phyloP scores from a whole-genome alignment of 2,329 filamentous ascomycete species.

The Acrocalymma vagum region DNA sequence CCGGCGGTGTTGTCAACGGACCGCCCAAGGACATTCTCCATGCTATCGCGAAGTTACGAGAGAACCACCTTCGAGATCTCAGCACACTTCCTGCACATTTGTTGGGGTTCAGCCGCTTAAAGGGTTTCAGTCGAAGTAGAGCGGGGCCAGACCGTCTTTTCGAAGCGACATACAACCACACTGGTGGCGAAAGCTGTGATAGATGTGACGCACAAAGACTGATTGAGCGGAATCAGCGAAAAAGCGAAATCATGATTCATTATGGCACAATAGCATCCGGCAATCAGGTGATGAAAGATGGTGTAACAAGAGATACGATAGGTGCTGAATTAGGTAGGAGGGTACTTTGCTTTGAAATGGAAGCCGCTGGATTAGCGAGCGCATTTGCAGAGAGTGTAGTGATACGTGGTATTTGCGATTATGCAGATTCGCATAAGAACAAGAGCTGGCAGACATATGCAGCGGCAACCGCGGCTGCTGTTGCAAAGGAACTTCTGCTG shows the following conservation, averaged over 20 bases:
- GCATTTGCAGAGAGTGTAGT: too few relatives aligned
- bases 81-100: conserved; percentile 2
- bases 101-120: background rate
- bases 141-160: conserved; percentile 17
- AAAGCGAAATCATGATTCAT: conserved; percentile 21
- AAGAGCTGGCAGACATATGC: conserved; percentile 25
- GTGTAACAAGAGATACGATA: conserved; percentile 44
- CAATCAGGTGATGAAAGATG: conserved; percentile 53
- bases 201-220: conserved; percentile 5
- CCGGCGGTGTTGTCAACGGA: conserved; percentile 14
- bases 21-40: conserved; percentile 10
- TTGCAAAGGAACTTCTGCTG: conserved; percentile 24
- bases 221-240: conserved; percentile 4
- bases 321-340: conserved; percentile 17
- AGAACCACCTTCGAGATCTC: background rate
- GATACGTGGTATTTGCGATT: conserved; percentile 30
- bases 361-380: too few relatives aligned
- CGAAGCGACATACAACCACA: conserved; percentile 17
- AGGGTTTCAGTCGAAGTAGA: conserved; percentile 3
- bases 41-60: conserved; percentile 7
- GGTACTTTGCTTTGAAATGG: conserved; percentile 34
- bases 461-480: conserved; percentile 24
- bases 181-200: conserved; percentile 9
- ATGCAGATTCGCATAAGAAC: conserved; percentile 22
- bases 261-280: conserved; percentile 51